Evolutionary conservation across 805 yeast species (phyloP).

Genomic region (Zygosaccharomyces lentus): DNA sequence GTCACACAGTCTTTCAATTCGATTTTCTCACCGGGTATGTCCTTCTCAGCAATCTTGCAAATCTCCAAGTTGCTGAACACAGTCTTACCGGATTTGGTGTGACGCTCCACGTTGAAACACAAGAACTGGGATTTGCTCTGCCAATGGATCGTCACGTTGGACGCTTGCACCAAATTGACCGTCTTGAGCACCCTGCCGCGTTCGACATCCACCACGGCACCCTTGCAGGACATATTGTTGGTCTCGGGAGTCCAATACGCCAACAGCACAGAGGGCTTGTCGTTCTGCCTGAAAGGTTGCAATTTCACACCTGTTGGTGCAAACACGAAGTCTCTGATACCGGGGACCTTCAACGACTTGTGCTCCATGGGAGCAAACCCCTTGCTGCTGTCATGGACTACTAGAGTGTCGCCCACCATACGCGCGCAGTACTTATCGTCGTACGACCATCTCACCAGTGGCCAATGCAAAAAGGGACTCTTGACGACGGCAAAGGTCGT

Average conservation of each 20-base stretch:
- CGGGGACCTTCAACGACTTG: constrained; percentile 77
- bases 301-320: constrained; percentile 83
- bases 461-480: constrained; percentile 81
- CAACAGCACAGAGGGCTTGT: constrained; percentile 59
- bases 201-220: constrained; percentile 83
- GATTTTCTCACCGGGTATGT: constrained; percentile 89
- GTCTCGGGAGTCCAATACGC: constrained; percentile 98
- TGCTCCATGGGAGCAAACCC: constrained; percentile 79
- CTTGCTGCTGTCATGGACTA: constrained; percentile 75
- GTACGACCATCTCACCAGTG: constrained; percentile 90
- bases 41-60: constrained; percentile 81
- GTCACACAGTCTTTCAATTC: constrained; percentile 87
- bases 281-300: constrained; percentile 49
- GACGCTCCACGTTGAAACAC: constrained; percentile 95
- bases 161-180: constrained; percentile 89
- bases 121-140: constrained; percentile 78
- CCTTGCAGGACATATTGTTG: constrained; percentile 90
- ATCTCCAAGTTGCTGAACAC: constrained; percentile 87
- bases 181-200: constrained; percentile 80
- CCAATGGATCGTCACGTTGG: constrained; percentile 90
- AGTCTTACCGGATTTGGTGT: constrained; percentile 91
- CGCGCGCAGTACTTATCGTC: constrained; percentile 94
- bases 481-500: constrained; percentile 85
- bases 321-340: constrained; percentile 87
- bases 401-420: constrained; percentile 87